Evolutionary conservation across 1,284 basidiomycete species (phyloP).

Genomic region (Mycosarcoma mackinlayi): DNA sequence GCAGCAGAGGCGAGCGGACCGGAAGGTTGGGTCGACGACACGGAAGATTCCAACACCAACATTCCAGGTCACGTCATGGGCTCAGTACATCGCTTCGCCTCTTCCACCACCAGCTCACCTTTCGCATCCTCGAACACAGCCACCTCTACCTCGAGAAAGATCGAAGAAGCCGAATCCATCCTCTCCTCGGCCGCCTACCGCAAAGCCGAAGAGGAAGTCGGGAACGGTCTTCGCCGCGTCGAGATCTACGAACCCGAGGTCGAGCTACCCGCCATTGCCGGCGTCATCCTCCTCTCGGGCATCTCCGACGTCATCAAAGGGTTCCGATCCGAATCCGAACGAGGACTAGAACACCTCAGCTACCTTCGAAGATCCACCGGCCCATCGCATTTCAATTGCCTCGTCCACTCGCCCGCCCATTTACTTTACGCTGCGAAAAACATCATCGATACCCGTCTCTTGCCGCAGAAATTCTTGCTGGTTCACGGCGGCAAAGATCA

Average conservation of each 20-base stretch:
- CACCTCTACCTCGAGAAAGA: slow-evolving; percentile 26
- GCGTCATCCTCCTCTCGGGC: slow-evolving; percentile 69
- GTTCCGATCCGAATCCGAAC: slow-evolving; percentile 65
- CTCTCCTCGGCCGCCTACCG: slow-evolving; percentile 30
- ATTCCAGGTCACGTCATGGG: slow-evolving; percentile 50
- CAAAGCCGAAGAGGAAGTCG: slow-evolving; percentile 51
- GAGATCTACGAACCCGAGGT: slow-evolving; percentile 68
- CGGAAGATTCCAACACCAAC: slow-evolving; percentile 5
- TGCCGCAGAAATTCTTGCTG: slow-evolving; percentile 68
- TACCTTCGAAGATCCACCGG: slow-evolving; percentile 68
- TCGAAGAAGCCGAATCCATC: slow-evolving; percentile 35
- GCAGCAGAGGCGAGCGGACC: not conserved
- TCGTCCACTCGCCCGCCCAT: slow-evolving; percentile 69
- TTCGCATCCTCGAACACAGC: not conserved
- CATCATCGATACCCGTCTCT: slow-evolving; percentile 65
- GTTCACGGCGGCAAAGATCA: slow-evolving; percentile 69
- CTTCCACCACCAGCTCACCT: not conserved
- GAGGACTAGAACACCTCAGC: slow-evolving; percentile 69
- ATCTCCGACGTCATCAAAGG: slow-evolving; percentile 70
- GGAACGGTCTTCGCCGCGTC: slow-evolving; percentile 64
- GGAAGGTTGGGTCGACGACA: slow-evolving; percentile 57
- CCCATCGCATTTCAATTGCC: slow-evolving; percentile 67
- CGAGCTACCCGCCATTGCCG: slow-evolving; percentile 65
- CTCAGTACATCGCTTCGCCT: slow-evolving; percentile 21
- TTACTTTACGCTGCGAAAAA: slow-evolving; percentile 69